Conservation (phyloP, 768 basidiomycete species). For the Mycena rebaudengoi region DNA sequence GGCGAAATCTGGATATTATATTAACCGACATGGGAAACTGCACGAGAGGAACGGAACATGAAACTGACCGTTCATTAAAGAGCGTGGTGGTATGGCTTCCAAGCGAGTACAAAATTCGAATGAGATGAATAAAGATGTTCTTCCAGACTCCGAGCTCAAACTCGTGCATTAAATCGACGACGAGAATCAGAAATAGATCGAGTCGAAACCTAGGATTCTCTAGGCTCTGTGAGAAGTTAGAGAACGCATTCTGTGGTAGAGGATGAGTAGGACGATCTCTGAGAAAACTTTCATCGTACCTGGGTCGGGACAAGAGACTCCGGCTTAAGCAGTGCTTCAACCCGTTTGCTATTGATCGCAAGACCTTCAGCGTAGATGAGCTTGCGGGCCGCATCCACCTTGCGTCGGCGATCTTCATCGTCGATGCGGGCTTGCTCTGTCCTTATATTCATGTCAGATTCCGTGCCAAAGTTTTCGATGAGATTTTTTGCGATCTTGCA, state of each 20-base stretch:
- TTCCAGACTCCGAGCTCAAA: slow-evolving; percentile 2
- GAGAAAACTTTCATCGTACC: too few relatives aligned
- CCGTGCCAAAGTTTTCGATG: slow-evolving; percentile 31
- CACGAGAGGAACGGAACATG: not conserved
- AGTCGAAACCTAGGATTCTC: too few relatives aligned
- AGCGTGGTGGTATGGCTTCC: not conserved
- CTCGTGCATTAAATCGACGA: slow-evolving; percentile 3
- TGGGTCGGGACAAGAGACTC: slow-evolving; percentile 41
- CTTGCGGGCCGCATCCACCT: slow-evolving; percentile 26
- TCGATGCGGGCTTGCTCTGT: slow-evolving; percentile 19
- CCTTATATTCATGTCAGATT: slow-evolving; percentile 15
- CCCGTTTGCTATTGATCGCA: slow-evolving; percentile 32
- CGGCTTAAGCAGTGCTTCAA: slow-evolving; percentile 35
- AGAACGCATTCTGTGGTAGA: not conserved
- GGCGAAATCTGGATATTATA: not conserved
- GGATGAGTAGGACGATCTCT: not conserved
- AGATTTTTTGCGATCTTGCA: slow-evolving; percentile 32
- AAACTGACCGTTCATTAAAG: slow-evolving; percentile 12
- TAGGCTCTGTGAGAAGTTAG: too few relatives aligned
- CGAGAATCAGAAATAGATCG: too few relatives aligned
- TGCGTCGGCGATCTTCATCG: not conserved
- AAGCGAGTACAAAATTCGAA: not conserved
- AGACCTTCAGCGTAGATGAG: slow-evolving; percentile 38
- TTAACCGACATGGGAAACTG: not conserved
- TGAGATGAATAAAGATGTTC: not conserved